Evolutionary conservation across 495 filamentous ascomycete genomes (phyloP).

Genomic region (Aspergillus hancockii): DNA sequence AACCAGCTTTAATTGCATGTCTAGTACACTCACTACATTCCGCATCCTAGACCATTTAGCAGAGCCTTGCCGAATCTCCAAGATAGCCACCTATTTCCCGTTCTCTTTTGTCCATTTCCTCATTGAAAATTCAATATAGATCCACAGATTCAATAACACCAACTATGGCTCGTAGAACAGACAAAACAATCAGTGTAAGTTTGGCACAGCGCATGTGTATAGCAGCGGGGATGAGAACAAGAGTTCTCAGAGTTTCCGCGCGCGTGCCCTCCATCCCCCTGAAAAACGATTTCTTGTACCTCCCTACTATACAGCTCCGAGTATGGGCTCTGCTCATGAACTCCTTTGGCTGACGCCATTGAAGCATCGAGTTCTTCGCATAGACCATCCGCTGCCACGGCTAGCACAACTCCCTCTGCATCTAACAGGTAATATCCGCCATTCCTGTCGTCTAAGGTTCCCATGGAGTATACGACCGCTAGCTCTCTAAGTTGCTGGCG

Average conservation of each 20-base stretch:
- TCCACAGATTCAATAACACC: background rate
- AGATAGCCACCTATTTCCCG: too few species aligned
- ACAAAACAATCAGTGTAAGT: background rate
- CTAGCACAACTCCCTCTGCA: background rate
- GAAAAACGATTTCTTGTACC: background rate
- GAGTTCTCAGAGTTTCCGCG: background rate
- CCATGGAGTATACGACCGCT: background rate
- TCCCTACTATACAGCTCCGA: background rate
- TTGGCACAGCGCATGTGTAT: background rate
- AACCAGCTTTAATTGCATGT: too few species aligned
- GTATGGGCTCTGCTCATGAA: background rate
- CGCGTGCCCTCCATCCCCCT: background rate
- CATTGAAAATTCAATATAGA: too few species aligned
- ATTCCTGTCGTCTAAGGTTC: background rate
- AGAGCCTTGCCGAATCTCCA: too few species aligned
- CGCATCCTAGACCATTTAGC: too few species aligned
- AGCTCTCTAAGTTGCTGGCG: background rate
- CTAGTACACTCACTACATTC: too few species aligned
- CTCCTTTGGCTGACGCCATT: background rate
- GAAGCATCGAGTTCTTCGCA: constrained; percentile 1
- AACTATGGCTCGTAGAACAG: background rate
- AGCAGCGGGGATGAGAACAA: background rate
- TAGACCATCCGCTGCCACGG: background rate
- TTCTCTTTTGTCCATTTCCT: too few species aligned
- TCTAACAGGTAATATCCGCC: constrained; percentile 1